Percentiles rank a stretch among this genome's conserved stretches.
phyloP scores from a whole-genome alignment of 2,329 filamentous ascomycete species.

The Stemphylium vesicarium region DNA sequence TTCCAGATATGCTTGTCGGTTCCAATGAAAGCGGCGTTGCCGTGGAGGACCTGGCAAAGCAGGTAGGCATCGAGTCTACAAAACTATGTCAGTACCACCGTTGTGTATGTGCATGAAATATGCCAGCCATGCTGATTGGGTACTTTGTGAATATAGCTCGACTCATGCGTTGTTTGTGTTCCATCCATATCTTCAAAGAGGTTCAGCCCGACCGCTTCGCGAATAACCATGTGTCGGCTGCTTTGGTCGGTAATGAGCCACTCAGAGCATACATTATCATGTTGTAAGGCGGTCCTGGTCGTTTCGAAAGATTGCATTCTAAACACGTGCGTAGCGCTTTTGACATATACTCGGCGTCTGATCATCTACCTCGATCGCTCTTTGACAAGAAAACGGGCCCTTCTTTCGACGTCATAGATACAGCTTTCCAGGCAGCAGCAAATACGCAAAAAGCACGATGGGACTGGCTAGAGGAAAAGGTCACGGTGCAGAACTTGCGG shows the following conservation, averaged over 20 bases:
- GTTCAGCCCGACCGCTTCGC: conserved; percentile 38
- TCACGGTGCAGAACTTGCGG: conserved; percentile 7
- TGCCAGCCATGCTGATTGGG: background rate
- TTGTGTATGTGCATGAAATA: background rate
- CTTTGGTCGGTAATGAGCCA: conserved; percentile 45
- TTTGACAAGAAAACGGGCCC: conserved; percentile 31
- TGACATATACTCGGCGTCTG: conserved; percentile 43
- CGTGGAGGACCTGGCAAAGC: conserved; percentile 28
- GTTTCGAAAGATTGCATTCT: background rate
- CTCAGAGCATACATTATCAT: conserved; percentile 46
- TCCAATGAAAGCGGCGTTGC: conserved; percentile 30
- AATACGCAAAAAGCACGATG: conserved; percentile 36
- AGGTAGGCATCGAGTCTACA: conserved; percentile 36
- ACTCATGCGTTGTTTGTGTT: conserved; percentile 46
- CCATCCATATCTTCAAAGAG: conserved; percentile 46
- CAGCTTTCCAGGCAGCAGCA: conserved; percentile 39
- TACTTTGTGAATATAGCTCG: conserved; percentile 30
- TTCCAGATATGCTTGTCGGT: conserved; percentile 45
- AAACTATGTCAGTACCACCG: conserved; percentile 27
- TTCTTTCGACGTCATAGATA: conserved; percentile 41
- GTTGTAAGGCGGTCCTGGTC: conserved; percentile 31
- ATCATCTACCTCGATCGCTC: conserved; percentile 41
- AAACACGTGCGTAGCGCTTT: conserved; percentile 25
- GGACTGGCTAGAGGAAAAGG: conserved; percentile 47
- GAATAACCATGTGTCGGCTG: conserved; percentile 48